Base-by-base conservation (phyloP, 352 stramenopile genomes). In the Thalassiosira mediterranea region DNA sequence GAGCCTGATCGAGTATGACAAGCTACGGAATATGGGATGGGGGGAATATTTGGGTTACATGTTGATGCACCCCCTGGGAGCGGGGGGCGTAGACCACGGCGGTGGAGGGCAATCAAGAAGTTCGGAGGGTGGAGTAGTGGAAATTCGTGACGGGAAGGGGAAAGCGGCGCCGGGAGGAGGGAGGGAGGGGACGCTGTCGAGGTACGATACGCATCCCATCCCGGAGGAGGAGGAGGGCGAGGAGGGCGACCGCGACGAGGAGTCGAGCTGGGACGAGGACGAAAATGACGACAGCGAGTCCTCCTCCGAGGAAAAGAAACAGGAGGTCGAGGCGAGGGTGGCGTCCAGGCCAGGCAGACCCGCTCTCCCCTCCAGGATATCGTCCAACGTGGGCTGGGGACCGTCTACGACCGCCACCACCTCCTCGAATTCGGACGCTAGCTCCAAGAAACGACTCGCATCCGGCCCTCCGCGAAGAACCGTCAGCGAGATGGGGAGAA, bases 1-100 rank as follows among this genome's bases (percentile, higher is more conserved):
- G 67, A 76, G 49, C 8, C 67, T 91, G 2, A 88, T 88, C 42
- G 86, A 91, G 59, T 56, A 77, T 3, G 76, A 89, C 29, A 88
- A 88, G 58, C 56, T 91, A 21, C 40, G 52, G 19, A 65, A 51
- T 10, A 82, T 88, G 72, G 74, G 77, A 29, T 66, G 81, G 44
- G 59, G 72, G 8, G 49, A 81, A 28, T 66, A 79, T 64, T 59
- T 72, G 32, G 60, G 17, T 15, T 74, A 56, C 40, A 51, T 53
- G 32, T 23, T 74, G 13, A 17, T 59, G 8, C 42, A 74, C 46
- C 65, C 65, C 23, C 52, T 62, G 52, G 61, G 3, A 0, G 59
- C 19, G 7, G 49, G 67, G 28, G 56, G 7, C 48, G 51, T 3
- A 0, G 28, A 1, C n/a, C n/a, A n/a, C n/a, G n/a, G n/a, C n/a